These are phyloP conservation scores for Esteya vermicola DNA, from an alignment of 2,329 filamentous ascomycete genomes.

Conservation along the genomic window DNA sequence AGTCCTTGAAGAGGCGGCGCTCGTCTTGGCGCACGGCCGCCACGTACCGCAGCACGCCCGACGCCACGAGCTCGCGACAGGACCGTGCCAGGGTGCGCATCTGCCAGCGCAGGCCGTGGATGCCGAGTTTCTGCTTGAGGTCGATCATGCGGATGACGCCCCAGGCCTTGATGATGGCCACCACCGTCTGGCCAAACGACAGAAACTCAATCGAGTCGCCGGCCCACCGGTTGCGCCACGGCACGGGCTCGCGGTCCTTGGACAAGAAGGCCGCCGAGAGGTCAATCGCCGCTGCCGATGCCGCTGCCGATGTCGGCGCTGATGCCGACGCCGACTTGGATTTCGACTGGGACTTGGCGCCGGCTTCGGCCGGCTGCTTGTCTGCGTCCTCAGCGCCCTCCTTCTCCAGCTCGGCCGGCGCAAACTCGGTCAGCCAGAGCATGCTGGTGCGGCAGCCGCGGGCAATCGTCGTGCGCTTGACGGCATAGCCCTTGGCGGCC, in stretches of 20 bases:
- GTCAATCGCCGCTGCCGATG: constrained; percentile 13
- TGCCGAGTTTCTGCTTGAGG: constrained; percentile 41
- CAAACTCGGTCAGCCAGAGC: constrained; percentile 43
- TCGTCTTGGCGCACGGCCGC: constrained; percentile 36
- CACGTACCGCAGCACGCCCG: constrained; percentile 41
- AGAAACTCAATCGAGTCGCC: constrained; percentile 43
- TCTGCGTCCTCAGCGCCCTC: background rate
- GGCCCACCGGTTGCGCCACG: constrained; percentile 42
- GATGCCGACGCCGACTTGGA: no score
- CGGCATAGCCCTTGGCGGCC: constrained; percentile 45
- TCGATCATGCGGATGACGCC: constrained; percentile 43
- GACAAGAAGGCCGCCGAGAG: constrained; percentile 17
- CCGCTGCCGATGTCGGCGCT: no score
- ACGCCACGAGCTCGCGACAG: constrained; percentile 40
- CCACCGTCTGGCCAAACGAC: constrained; percentile 40
- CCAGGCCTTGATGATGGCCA: constrained; percentile 43
- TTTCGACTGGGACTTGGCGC: background rate
- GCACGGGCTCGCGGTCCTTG: constrained; percentile 35
- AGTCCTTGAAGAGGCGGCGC: constrained; percentile 43
- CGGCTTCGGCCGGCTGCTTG: background rate
- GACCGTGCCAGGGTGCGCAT: constrained; percentile 47
- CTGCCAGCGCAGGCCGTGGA: constrained; percentile 39
- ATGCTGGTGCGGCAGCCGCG: constrained; percentile 48
- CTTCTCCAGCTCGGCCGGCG: constrained; percentile 24
- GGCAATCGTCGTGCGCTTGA: constrained; percentile 44